Percentiles rank a stretch among this genome's conserved stretches.
These are phyloP conservation scores for Rhododendron mucronatum DNA, from an alignment of 148 eudicot genomes.

Conservation along the genomic window DNA sequence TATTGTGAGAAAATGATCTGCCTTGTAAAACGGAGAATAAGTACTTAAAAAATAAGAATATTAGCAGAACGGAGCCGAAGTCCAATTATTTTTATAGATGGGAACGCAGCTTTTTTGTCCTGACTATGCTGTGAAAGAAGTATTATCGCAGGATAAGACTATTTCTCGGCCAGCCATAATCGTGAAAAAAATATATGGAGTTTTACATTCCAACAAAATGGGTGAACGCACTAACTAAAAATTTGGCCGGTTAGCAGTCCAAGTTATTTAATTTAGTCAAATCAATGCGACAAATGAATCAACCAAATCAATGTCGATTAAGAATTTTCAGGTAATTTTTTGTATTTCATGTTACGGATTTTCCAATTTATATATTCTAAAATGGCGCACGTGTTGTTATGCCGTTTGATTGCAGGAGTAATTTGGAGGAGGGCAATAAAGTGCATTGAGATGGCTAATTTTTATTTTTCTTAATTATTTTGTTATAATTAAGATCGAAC, in stretches of 20 bases:
- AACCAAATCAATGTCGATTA: too few relatives aligned
- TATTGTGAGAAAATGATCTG: too few relatives aligned
- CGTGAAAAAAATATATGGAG: too few relatives aligned
- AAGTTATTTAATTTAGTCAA: background rate
- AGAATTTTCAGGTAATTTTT: background rate
- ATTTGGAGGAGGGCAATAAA: background rate
- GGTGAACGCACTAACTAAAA: background rate
- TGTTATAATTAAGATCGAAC: too few relatives aligned
- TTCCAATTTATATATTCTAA: too few relatives aligned
- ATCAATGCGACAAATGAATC: background rate
- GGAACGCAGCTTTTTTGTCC: background rate
- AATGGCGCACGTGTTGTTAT: background rate
- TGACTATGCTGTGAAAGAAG: background rate
- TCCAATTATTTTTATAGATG: too few relatives aligned
- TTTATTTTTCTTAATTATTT: too few relatives aligned
- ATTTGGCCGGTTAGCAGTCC: background rate
- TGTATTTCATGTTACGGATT: too few relatives aligned
- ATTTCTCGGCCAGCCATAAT: too few relatives aligned
- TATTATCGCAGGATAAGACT: too few relatives aligned
- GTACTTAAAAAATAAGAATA: too few relatives aligned
- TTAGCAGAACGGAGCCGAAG: background rate
- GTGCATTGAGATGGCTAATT: background rate
- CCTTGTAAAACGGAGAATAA: too few relatives aligned
- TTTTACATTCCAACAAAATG: background rate
- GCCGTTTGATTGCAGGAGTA: background rate